Percentiles rank a stretch among this genome's conserved stretches.
Conservation (phyloP, 306 rosid species). For the Fagus crenata region DNA sequence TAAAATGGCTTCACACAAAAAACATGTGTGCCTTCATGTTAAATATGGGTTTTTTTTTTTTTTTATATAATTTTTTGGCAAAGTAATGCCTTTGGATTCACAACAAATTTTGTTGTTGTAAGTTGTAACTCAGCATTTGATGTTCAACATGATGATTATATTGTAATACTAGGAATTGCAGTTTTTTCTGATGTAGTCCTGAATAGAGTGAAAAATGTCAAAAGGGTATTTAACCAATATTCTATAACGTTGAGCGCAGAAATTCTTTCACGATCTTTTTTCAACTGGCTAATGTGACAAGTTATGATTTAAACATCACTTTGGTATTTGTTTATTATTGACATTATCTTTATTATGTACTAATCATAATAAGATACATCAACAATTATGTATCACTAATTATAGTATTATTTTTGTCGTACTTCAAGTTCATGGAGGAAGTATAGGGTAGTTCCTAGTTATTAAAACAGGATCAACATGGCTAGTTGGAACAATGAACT, state of each 20-base stretch:
- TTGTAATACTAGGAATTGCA: not conserved
- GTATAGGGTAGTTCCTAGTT: no score
- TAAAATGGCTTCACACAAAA: not conserved
- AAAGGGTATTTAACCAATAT: not conserved
- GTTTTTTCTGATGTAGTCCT: not conserved
- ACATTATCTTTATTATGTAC: no score
- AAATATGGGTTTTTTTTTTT: constrained; percentile 13
- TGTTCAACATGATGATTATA: constrained; percentile 9
- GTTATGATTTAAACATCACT: no score
- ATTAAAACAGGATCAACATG: no score
- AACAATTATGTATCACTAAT: no score
- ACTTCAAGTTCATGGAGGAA: no score
- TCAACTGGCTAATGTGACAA: not conserved
- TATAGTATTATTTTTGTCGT: no score
- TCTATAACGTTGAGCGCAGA: not conserved
- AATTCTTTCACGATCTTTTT: not conserved
- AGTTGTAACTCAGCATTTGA: constrained; percentile 12
- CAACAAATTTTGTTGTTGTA: constrained; percentile 8
- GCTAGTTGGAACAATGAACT: no score
- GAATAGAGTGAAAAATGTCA: not conserved
- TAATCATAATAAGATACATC: no score
- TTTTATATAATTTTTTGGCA: not conserved
- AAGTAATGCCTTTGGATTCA: constrained; percentile 6
- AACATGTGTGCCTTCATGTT: not conserved
- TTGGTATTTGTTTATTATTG: no score